Base-by-base conservation (phyloP, 2,329 filamentous ascomycete species). In the Hymenoscyphus scutula region DNA sequence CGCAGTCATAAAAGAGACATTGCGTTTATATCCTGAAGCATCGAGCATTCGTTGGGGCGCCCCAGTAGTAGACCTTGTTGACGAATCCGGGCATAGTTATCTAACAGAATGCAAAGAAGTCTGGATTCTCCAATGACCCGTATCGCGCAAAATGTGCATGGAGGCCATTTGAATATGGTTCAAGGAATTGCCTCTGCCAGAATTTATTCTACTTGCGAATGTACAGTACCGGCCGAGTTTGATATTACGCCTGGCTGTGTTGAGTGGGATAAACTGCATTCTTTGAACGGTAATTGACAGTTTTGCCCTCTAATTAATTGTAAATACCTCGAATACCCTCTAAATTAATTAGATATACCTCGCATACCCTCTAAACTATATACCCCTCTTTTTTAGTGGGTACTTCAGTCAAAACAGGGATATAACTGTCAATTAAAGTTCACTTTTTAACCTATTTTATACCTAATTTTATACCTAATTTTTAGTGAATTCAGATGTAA, bases 111-210 rank as follows among this genome's bases (percentile, higher is more conserved):
- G 62, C 11, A 57, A 37, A 4, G 59, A 58, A 4, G 54, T 69
- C 10, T 62, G 62, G 30, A 63, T 68, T 5, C 45, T 68, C 5
- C 67, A 69, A 78, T 73, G 74, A 45, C 65, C 72, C 54, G 77
- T 79, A 67, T 62, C 67, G 65, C 10, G 34, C 48, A 4, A 65
- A 66, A 59, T 64, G 79, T 51, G 83, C 82, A 2, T 87, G 79
- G 78, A 77, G 83, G 15, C 77, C 81, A 0, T 87, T 87, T 70
- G 81, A 82, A 65, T 76, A 79, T 61, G 84, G 84, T 0, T 77
- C 79, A 1, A 71, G 84, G 25, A 82, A 81, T 59, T 88, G 84
- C 67, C 79, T 85, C 13, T 84, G 82, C 0, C 82, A 86, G 69
- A 78, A 79, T 62, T 73, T 84, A 74, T 80, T 45, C 77, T 81